phyloP scores from a whole-genome alignment of 306 rosid species.

The Rosa rugosa region DNA sequence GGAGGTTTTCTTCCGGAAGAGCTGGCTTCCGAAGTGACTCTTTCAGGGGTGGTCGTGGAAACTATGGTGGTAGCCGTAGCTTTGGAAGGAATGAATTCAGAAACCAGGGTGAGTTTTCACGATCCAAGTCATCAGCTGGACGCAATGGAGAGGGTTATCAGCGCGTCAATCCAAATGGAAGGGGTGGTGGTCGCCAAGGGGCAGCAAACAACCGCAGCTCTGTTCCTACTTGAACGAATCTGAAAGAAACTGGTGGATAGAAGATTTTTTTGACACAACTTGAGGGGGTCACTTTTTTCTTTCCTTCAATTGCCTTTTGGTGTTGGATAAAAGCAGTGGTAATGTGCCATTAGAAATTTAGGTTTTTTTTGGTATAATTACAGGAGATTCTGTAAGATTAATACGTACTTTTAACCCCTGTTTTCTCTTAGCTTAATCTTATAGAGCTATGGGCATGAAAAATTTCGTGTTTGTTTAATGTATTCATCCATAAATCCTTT shows the following conservation, averaged over 20 bases:
- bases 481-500: conserved; percentile 1
- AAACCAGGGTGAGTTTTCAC: conserved; percentile 80
- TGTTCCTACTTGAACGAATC: conserved; percentile 33
- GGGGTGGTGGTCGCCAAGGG: conserved; percentile 75
- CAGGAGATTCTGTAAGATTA: conserved; percentile 39
- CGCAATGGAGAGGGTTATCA: conserved; percentile 68
- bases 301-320: conserved; percentile 3
- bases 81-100: conserved; percentile 82
- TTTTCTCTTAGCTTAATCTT: not conserved
- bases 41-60: conserved; percentile 70
- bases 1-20: conserved; percentile 83
- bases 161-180: conserved; percentile 63
- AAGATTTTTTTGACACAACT: conserved; percentile 46
- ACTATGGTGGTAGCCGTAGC: conserved; percentile 68
- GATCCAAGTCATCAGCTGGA: conserved; percentile 55
- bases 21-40: conserved; percentile 67
- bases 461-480: conserved; percentile 6
- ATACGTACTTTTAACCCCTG: not conserved
- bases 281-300: conserved; percentile 17
- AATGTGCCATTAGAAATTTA: conserved; percentile 31
- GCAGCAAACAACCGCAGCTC: conserved; percentile 47
- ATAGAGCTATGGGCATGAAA: conserved; percentile 24
- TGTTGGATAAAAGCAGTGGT: conserved; percentile 23
- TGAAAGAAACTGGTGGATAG: conserved; percentile 34
- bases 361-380: conserved; percentile 33